A percentile compares a stretch with the other conserved stretches of the same genome.
These are phyloP conservation scores for Thalassiosira livingstoniorum DNA, from an alignment of 352 stramenopile genomes.

Conservation along the genomic window DNA sequence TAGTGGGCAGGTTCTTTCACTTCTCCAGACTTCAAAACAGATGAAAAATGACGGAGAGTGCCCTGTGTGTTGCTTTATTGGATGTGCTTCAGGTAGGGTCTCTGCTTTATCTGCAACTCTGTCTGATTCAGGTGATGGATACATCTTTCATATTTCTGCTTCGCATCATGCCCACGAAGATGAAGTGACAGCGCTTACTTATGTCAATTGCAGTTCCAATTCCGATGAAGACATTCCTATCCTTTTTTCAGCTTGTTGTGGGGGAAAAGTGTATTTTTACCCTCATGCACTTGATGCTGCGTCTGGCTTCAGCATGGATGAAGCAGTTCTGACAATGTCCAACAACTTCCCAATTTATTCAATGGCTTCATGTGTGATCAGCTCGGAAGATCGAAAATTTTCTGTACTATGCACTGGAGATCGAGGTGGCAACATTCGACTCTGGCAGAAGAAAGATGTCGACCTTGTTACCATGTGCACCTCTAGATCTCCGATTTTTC, in stretches of 20 bases:
- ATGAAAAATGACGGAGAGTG: background rate
- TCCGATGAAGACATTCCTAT: background rate
- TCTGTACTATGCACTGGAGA: conserved; percentile 48
- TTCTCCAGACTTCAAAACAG: conserved; percentile 26
- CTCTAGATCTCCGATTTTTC: conserved; percentile 19
- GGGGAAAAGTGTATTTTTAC: conserved; percentile 45
- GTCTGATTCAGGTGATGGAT: conserved; percentile 5
- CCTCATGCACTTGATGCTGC: conserved; percentile 36
- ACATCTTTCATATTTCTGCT: conserved; percentile 21
- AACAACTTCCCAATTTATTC: conserved; percentile 47
- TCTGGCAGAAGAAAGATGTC: conserved; percentile 38
- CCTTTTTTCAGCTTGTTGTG: conserved; percentile 42
- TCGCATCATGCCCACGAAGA: conserved; percentile 6
- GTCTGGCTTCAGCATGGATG: conserved; percentile 37
- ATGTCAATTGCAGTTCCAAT: conserved; percentile 9
- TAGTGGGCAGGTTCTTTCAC: conserved; percentile 44
- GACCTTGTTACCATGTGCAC: conserved; percentile 2
- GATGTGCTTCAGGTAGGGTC: conserved; percentile 31
- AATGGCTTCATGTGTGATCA: conserved; percentile 40
- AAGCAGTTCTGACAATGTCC: conserved; percentile 36
- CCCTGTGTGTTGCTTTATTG: conserved; percentile 20
- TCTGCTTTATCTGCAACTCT: conserved; percentile 23
- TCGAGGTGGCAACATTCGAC: conserved; percentile 43
- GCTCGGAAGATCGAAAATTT: conserved; percentile 21
- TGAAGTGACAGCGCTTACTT: conserved; percentile 23